A percentile compares a stretch with the other conserved stretches of the same genome.
These are phyloP conservation scores for Ustilaginoidea virens DNA, from an alignment of 2,329 filamentous ascomycete species.

Conservation along the genomic window DNA sequence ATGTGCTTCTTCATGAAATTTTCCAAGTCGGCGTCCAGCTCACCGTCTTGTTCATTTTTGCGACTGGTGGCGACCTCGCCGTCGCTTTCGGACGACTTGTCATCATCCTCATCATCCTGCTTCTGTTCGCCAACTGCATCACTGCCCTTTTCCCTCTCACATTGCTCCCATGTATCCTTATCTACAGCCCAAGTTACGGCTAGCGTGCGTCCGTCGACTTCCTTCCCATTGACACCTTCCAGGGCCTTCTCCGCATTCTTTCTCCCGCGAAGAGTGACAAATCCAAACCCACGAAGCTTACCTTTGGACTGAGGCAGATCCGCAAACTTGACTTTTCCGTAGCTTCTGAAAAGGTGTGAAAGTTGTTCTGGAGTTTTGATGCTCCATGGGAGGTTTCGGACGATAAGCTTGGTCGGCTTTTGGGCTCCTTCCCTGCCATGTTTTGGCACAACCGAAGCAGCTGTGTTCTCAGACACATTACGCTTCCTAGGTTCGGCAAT, in stretches of 20 bases:
- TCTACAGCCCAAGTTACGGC: constrained; percentile 97
- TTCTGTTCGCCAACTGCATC: too few relatives aligned
- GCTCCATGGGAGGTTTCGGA: constrained; percentile 92
- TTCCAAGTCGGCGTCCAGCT: constrained; percentile 28
- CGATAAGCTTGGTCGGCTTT: constrained; percentile 62
- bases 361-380: constrained; percentile 79
- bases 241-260: constrained; percentile 89
- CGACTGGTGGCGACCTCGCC: constrained; percentile 16
- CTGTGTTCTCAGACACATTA: constrained; percentile 30
- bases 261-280: constrained; percentile 72
- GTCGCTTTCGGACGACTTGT: constrained; percentile 15
- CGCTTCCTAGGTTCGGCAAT: constrained; percentile 76
- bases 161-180: constrained; percentile 67
- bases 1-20: constrained; percentile 44
- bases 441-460: constrained; percentile 26
- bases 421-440: constrained; percentile 42
- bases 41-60: constrained; percentile 24
- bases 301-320: constrained; percentile 67
- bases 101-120: constrained; percentile 20
- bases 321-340: constrained; percentile 79
- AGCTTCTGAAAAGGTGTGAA: constrained; percentile 64
- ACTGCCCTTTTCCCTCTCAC: constrained; percentile 28
- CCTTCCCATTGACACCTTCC: constrained; percentile 72
- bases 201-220: constrained; percentile 71
- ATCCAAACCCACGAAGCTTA: constrained; percentile 77